Evolutionary conservation across 768 basidiomycete species (phyloP), one percentile per base, ranked within the genome.

Genomic region (Kwoniella heveanensis): DNA sequence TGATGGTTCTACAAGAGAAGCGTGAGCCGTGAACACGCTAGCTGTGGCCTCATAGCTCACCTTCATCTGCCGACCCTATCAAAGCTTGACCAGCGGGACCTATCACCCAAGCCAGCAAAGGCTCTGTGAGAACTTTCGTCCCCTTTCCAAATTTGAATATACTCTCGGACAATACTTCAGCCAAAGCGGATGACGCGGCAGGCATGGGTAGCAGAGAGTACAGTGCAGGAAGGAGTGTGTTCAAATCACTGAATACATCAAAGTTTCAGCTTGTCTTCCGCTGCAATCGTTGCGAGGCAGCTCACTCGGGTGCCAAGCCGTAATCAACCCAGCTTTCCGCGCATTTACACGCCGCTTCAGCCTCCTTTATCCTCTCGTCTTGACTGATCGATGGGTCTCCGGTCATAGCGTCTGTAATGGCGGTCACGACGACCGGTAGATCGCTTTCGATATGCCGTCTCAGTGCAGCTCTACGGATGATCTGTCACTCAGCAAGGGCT

Each of bases 321-420:
- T 80, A 82, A 1, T 83, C 80, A 70, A 94, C 85, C 93, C 92
- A 97, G 1, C 89, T 87, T 74, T 90, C 87, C 1, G 94, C 81
- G 75, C 91, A 92, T 64, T 85, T 87, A 57, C 93, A 83, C 0
- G 90, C 90, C 0, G 90, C 86, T 19, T 84, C 84, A 0, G 89
- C 82, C 65, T 92, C 86, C 49, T 80, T 81, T 51, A 74, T 57
- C 32, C 60, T 66, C 24, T 71, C 67, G 15, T 63, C 48, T 19
- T 47, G 26, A 13, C 37, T 58, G 15, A 17, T 27, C 21, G 29
- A 32, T 12, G 61, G 30, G 29, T 64, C 58, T 1, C 50, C 52
- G 9, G 24, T 81, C 26, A 92, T 83, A 1, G 88, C 85, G 1
- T 83, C 76, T 5, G 82, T 83, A 48, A 96, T 84, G 12, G 88